Conservation (phyloP, 2,329 filamentous ascomycete species). For the Microsporum canis region DNA sequence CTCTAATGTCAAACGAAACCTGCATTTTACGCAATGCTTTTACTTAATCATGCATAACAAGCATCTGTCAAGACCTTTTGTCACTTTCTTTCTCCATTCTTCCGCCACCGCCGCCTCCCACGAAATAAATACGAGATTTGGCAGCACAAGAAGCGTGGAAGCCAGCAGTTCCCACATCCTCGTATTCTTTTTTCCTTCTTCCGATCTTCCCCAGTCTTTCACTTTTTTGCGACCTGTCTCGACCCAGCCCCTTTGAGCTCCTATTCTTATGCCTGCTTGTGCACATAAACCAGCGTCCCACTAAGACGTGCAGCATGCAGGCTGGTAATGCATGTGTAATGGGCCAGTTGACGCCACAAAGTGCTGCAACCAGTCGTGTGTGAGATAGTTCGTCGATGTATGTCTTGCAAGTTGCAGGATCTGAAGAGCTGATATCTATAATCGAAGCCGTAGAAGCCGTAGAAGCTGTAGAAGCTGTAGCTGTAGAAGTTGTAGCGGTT, state of each 20-base stretch:
- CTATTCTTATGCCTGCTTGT: background rate
- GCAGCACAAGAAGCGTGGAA: background rate
- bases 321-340: conserved; percentile 1
- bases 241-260: background rate
- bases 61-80: background rate
- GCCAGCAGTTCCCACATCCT: background rate
- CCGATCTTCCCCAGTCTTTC: background rate
- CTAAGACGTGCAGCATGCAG: background rate
- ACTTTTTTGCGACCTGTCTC: background rate
- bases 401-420: background rate
- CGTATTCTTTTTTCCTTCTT: background rate
- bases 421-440: background rate
- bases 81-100: background rate
- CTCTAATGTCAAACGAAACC: background rate
- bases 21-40: background rate
- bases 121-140: background rate
- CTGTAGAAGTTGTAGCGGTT: background rate
- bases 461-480: background rate
- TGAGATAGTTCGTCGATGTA: background rate
- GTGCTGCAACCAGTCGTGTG: background rate
- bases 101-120: background rate
- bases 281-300: background rate
- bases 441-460: background rate
- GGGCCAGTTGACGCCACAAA: background rate
- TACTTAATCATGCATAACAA: background rate